Base-by-base conservation (phyloP, 345 rosid genomes). In the Eutrema japonicum region DNA sequence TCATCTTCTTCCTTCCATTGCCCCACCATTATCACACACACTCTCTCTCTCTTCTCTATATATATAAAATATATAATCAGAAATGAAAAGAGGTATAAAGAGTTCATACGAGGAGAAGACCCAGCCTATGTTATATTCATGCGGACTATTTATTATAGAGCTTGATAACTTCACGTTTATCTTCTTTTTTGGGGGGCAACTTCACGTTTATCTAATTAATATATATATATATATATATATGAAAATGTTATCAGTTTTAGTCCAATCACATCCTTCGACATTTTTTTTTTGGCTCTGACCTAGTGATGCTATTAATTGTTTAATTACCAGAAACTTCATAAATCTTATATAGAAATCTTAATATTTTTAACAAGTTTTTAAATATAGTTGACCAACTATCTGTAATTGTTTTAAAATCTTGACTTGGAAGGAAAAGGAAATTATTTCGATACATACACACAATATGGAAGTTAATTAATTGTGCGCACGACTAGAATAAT, bases 1-100 rank as follows among this genome's bases (percentile, higher is more conserved):
- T 58, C 72, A 40, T 27, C 80, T 37, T 66, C 77, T 72, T 45
- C 40, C 26, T 4, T 4, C 76, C 76, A 71, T 26, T 70, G 76
- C 48, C 76, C 48, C 67, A 70, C 65, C 79, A 62, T 76, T 64
- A 2, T 73, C 42, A 36, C 58, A 45, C 16, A 57, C 29, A 47
- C 57, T 38, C 32, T 35, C 41, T 29, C 45, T 45, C 27, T 38
- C 14, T 5, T 38, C 52, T 30, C 26, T 13, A 18, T 71, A 2
- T 36, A 26, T 58, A n/a, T 9, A 35, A 6, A 22, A 22, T 27
- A 8, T 29, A 13, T 2, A 10, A 26, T 18, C 10, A 7, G 26
- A 22, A 51, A 41, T 29, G 40, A n/a, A 32, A 29, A 37, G 43
- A 50, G 58, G 11, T 47, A 57, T 45, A 55, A 42, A 4, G 2